Evolutionary conservation across 345 rosid genomes (phyloP).

Genomic region (Populus alba): DNA sequence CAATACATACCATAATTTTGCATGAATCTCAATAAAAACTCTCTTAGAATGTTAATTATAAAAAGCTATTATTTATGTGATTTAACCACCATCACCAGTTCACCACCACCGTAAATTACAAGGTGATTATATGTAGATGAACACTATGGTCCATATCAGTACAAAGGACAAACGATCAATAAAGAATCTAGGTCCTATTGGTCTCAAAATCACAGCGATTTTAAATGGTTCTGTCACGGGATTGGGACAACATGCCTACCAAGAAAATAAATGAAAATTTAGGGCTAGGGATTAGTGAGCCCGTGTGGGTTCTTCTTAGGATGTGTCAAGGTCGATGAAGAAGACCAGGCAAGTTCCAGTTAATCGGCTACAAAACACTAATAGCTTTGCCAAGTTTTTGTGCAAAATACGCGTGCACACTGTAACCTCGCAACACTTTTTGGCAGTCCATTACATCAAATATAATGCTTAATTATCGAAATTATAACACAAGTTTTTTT

Average conservation of each 20-base stretch:
- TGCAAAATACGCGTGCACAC: slow-evolving; percentile 32
- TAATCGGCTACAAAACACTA: neutral
- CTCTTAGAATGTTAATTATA: no score
- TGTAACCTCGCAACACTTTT: neutral
- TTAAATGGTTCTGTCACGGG: neutral
- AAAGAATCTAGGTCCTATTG: no score
- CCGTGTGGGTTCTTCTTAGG: no score
- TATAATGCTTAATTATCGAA: neutral
- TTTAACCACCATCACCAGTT: neutral
- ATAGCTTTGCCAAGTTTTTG: neutral
- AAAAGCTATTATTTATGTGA: no score
- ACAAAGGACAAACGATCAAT: neutral
- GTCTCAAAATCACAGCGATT: neutral
- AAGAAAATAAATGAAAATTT: neutral
- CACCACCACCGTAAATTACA: neutral
- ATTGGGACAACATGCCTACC: neutral
- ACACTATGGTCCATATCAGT: no score
- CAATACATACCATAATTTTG: no score
- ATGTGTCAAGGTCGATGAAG: neutral
- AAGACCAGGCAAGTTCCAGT: slow-evolving; percentile 31
- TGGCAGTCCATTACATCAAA: neutral
- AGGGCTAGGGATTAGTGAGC: neutral
- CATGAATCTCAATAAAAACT: no score
- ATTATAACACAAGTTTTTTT: neutral
- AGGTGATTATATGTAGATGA: no score